Conservation (phyloP, 2,329 filamentous ascomycete genomes). For the Epicoccum nigrum region DNA sequence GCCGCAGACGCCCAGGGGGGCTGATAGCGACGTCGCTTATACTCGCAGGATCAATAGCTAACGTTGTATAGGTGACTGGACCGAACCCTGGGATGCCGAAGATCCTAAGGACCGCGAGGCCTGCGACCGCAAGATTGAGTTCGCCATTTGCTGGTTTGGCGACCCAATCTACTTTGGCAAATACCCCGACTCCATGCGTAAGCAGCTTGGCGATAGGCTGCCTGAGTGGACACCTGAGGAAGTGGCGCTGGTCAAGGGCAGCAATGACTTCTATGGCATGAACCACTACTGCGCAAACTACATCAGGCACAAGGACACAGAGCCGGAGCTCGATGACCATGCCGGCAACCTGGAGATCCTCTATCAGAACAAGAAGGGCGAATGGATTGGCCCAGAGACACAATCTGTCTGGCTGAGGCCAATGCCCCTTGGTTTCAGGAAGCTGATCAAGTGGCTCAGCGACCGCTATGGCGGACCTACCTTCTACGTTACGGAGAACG, state of each 20-base stretch:
- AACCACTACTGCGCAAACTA: constrained; percentile 93
- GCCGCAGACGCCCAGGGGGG: constrained; percentile 3
- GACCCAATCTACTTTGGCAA: constrained; percentile 85
- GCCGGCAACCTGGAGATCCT: constrained; percentile 77
- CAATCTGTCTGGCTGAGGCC: constrained; percentile 83
- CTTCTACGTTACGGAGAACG: constrained; percentile 90
- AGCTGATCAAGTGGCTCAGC: constrained; percentile 63
- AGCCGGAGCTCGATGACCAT: constrained; percentile 69
- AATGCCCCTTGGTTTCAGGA: constrained; percentile 75
- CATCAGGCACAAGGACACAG: constrained; percentile 72
- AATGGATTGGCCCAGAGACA: constrained; percentile 79
- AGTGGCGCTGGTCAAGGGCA: constrained; percentile 75
- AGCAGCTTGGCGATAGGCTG: constrained; percentile 78
- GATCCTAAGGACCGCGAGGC: constrained; percentile 78
- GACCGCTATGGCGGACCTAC: constrained; percentile 76
- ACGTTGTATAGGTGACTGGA: constrained; percentile 68
- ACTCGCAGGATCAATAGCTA: constrained; percentile 1
- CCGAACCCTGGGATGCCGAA: constrained; percentile 80
- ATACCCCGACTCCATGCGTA: constrained; percentile 82
- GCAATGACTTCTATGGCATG: constrained; percentile 94
- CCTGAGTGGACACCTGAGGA: constrained; percentile 78
- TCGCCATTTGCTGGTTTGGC: constrained; percentile 85
- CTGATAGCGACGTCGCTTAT: constrained; percentile 3
- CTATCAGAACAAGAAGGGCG: constrained; percentile 72
- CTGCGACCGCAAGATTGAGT: constrained; percentile 81